Evolutionary conservation across 169 alveolate species (phyloP), one percentile per base, ranked within the genome.

Genomic region (Plasmodium chabaudi): DNA sequence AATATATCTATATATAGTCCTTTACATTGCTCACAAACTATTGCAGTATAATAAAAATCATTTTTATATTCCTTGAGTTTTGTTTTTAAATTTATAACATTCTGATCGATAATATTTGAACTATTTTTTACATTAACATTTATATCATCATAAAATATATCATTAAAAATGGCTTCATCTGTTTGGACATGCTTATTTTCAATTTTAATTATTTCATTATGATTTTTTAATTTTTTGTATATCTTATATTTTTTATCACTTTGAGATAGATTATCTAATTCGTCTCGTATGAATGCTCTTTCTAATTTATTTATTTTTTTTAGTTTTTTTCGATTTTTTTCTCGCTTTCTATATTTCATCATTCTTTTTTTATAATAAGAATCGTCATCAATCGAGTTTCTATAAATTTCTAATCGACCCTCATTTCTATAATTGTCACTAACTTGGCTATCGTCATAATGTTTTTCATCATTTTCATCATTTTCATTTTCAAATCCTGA

Each of bases 181-280:
- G 87, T 73, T 42, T 73, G 87, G 9, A 73, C 72, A 47, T 59
- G 27, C 2, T 73, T 73, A 63, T 73, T 73, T 73, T 73, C 61
- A 9, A 21, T 6, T 47, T 21, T 72, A 3, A 72, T 27, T 19
- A 17, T 72, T 23, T 39, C 13, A 19, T 56, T 15, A 34, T 21
- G 19, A n/a, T 13, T 17, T 4, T 42, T 27, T 12, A 15, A 19
- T 15, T 5, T 13, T 39, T 57, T 9, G 13, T 13, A n/a, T 57
- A 9, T 57, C 4, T 57, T 57, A 57, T 67, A 4, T 15, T 17
- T 4, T 0, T 42, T 67, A 5, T 19, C 5, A 9, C 17, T 64
- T 21, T 64, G 15, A 12, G 57, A 49, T 49, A 10, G 3, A 1
- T 49, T 49, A 12, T 49, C 57, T 12, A 49, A 27, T 3, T 27